A percentile compares a stretch with the other conserved stretches of the same genome.
phyloP scores from a whole-genome alignment of 2,329 filamentous ascomycete species.

The Exophiala sp. region DNA sequence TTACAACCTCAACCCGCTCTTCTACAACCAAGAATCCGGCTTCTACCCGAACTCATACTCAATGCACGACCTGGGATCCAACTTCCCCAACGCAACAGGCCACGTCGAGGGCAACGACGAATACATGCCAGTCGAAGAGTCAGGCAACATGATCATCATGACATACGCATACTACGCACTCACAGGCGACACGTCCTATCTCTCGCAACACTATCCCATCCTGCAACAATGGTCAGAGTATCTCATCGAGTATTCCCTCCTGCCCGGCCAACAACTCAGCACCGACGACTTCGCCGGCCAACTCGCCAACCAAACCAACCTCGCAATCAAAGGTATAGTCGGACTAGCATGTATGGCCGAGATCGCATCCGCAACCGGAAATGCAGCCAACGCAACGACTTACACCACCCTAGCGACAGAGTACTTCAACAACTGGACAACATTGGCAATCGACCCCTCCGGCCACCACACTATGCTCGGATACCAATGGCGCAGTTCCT shows the following conservation, averaged over 20 bases:
- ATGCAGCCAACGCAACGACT: conserved; percentile 40
- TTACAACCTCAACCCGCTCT: conserved; percentile 71
- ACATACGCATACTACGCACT: conserved; percentile 41
- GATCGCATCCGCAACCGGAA: conserved; percentile 47
- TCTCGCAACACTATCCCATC: conserved; percentile 13
- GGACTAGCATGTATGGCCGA: conserved; percentile 55
- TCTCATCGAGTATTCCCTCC: conserved; percentile 51
- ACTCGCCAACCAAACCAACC: conserved; percentile 53
- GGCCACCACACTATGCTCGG: conserved; percentile 70
- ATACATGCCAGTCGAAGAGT: conserved; percentile 72
- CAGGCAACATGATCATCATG: conserved; percentile 79
- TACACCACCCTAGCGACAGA: conserved; percentile 44
- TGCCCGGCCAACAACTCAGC: conserved; percentile 54
- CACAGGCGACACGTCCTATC: neutral
- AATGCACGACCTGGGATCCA: conserved; percentile 69
- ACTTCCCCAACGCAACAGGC: conserved; percentile 71
- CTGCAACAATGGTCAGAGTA: conserved; percentile 55
- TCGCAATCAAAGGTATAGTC: conserved; percentile 58
- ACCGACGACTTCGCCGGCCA: conserved; percentile 56
- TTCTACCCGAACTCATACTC: conserved; percentile 78
- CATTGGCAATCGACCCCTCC: conserved; percentile 65
- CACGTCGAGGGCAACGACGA: conserved; percentile 68
- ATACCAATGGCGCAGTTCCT: conserved; percentile 74
- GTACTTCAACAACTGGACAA: conserved; percentile 66
- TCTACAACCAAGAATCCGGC: conserved; percentile 74